Base-by-base conservation (phyloP, 768 basidiomycete species). In the Ramaria sp. region DNA sequence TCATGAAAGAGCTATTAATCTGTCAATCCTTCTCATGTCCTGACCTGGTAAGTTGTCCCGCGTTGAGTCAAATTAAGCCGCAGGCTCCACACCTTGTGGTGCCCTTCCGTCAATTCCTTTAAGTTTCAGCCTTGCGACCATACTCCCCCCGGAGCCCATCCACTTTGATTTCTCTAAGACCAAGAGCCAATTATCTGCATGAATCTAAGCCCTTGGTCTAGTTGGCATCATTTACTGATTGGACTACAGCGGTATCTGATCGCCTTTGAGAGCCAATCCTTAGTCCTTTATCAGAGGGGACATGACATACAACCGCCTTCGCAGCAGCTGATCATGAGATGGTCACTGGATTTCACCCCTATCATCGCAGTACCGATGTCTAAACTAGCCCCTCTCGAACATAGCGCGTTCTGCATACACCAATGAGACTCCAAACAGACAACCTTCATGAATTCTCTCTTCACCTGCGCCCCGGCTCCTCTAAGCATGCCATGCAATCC, bases 301-400 rank as follows among this genome's bases (percentile, higher is more conserved):
- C 81, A 82, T 83, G 81, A 80, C 83, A 83, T 82, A 81, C 82
- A 84, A 84, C 82, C 83, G 81, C 83, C 84, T 84, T 84, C 80
- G 79, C 82, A 81, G 65, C 79, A 80, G 83, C 83, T 75, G 73
- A 81, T 84, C 83, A 84, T 84, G 75, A 73, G 78, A 79, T 76
- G 80, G 81, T 84, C 83, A 80, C 83, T 83, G 83, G 83, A 85
- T 84, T 84, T 84, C 83, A 85, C 83, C 83, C 83, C 83, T 84
- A 80, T 80, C 81, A 76, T 78, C 76, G 72, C 74, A 84, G 82
- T 83, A 84, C 82, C 72, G 82, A 83, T 83, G 82, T 81, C 81
- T 82, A 81, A 82, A 79, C 83, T 81, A 79, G 78, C 81, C 80
- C 80, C 82, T 80, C 83, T 83, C 13, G 13, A 46, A 5, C 45